These are phyloP conservation scores for Leishmania tropica DNA, from an alignment of 208 protist species.

Conservation along the genomic window DNA sequence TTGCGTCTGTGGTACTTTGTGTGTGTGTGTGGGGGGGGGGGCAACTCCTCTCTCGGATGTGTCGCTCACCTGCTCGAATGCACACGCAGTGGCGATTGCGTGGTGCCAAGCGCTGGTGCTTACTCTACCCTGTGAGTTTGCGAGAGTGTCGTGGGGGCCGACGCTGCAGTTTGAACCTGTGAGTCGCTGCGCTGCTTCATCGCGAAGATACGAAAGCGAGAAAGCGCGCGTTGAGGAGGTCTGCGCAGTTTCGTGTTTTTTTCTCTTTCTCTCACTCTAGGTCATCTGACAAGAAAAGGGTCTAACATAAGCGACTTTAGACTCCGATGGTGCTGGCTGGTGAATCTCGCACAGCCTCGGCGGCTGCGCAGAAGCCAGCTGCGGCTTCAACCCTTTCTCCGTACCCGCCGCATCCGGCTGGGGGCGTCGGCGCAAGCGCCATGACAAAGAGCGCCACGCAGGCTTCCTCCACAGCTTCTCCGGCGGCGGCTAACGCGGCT, in stretches of 20 bases:
- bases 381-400: background rate
- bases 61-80: background rate
- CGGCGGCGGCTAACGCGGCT: background rate
- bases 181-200: background rate
- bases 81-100: background rate
- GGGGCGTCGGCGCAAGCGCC: background rate
- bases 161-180: background rate
- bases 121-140: background rate
- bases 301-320: background rate
- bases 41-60: background rate
- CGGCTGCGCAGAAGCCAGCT: background rate
- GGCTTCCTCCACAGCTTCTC: background rate
- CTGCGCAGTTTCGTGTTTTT: background rate
- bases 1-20: background rate
- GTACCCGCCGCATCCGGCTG: background rate
- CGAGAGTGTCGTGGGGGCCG: background rate
- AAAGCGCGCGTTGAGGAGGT: background rate
- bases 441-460: background rate
- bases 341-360: conserved; percentile 5
- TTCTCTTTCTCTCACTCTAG: background rate
- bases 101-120: background rate
- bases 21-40: no score
- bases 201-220: background rate
- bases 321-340: conserved; percentile 6
- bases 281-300: background rate